phyloP scores from a whole-genome alignment of 2,329 filamentous ascomycete genomes.

The Botrytis fragariae region DNA sequence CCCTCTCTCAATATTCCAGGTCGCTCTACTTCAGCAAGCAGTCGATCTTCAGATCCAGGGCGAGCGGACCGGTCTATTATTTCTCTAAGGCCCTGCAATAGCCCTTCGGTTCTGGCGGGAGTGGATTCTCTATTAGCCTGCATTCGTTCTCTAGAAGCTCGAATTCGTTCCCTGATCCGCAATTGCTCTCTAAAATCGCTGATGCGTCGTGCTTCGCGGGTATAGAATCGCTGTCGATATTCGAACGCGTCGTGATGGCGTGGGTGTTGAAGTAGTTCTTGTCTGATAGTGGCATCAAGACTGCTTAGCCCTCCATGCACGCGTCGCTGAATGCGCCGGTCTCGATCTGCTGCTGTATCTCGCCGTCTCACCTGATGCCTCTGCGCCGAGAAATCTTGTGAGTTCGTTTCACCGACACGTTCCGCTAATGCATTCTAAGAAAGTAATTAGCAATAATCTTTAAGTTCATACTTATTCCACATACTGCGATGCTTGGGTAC shows the following conservation, averaged over 20 bases:
- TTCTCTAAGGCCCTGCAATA: neutral
- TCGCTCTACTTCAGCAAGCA: neutral
- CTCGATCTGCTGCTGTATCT: neutral
- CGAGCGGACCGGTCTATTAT: neutral
- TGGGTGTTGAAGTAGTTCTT: neutral
- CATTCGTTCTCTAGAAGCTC: neutral
- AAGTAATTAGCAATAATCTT: neutral
- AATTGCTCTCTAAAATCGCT: neutral
- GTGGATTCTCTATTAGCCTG: neutral
- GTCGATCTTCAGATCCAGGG: neutral
- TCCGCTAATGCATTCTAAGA: neutral
- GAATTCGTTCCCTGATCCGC: neutral
- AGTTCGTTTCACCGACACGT: neutral
- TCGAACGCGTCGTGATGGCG: neutral
- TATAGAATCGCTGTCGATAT: neutral
- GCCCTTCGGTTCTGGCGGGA: neutral
- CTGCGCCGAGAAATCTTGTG: neutral
- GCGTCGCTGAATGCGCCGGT: neutral
- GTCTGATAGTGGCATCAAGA: neutral
- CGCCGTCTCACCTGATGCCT: too few relatives aligned
- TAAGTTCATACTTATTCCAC: neutral
- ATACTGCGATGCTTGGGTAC: neutral
- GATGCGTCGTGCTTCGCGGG: neutral
- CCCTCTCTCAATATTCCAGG: neutral
- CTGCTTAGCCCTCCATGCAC: neutral